Evolutionary conservation across 2,329 filamentous ascomycete species (phyloP), one percentile per base, ranked within the genome.

Genomic region (Ceratocystis cubensis): DNA sequence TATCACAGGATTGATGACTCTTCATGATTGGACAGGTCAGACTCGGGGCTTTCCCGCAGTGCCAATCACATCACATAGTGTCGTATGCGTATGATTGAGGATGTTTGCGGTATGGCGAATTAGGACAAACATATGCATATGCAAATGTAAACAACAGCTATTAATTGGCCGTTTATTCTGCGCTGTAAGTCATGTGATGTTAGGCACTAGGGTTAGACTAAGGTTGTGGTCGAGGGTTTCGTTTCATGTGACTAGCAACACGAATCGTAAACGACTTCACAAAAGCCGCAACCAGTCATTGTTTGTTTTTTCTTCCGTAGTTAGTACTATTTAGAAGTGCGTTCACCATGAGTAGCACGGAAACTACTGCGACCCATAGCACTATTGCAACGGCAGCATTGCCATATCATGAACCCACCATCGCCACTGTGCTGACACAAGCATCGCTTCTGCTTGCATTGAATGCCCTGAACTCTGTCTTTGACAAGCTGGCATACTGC

Each of bases 401-500:
- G 53, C 53, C 53, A 17, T 57, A 57, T 28, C 53, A 28, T 17
- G 53, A 57, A 28, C 53, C 53, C 13, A 30, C 22, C 10, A 57
- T 57, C 8, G 22, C 53, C 25, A 33, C 53, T 2, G 53, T 57
- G 53, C 53, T 57, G 22, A 57, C 25, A 15, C 53, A 82, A 3
- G 76, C 85, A 0, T 84, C 83, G 0, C 86, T 91, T 70, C 73
- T 90, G 0, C 72, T 89, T 0, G 72, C 83, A 0, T 78, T 89
- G 57, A 89, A 89, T 69, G 57, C 81, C 5, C 70, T 82, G 68
- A 84, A 85, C 69, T 77, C 77, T 66, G 71, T 79, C 0, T 77
- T 90, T 1, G 82, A 91, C 70, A 78, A 75, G 15, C 70, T 83
- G 0, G 71, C 89, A 0, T 89, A 86, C 72, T 90, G 87, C 71